Evolutionary conservation across 176 grass and related monocot genomes (phyloP).

Genomic region (Bromus sterilis): DNA sequence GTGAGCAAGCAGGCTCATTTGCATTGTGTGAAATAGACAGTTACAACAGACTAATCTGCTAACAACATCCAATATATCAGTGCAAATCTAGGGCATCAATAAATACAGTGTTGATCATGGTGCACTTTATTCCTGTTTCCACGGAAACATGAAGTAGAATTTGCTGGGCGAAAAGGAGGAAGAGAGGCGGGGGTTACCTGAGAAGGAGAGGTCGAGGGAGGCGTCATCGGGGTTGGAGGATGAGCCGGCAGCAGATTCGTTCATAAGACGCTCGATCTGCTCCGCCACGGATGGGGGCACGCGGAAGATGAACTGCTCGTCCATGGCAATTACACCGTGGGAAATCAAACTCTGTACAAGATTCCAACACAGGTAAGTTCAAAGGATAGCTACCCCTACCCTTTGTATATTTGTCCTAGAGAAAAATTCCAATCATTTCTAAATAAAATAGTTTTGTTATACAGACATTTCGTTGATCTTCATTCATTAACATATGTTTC

Average conservation of each 20-base stretch:
- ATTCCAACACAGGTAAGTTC: not conserved
- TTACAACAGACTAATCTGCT: not conserved
- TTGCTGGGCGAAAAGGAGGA: not conserved
- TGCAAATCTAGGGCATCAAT: not conserved
- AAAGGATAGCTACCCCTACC: not conserved
- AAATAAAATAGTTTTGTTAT: not conserved
- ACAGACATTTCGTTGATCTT: not conserved
- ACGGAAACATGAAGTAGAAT: not conserved
- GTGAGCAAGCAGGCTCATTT: not conserved
- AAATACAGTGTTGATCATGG: too few species aligned
- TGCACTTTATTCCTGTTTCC: too few species aligned
- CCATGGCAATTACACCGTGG: slow-evolving; percentile 32
- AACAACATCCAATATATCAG: not conserved
- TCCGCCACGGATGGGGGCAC: slow-evolving; percentile 71
- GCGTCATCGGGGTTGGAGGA: slow-evolving; percentile 53
- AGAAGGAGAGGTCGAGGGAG: slow-evolving; percentile 79
- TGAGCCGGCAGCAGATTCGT: slow-evolving; percentile 44
- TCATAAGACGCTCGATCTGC: slow-evolving; percentile 72
- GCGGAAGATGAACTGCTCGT: slow-evolving; percentile 90
- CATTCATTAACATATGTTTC: not conserved
- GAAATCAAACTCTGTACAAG: not conserved
- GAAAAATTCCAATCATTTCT: not conserved
- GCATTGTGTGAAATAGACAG: not conserved
- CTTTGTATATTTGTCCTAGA: not conserved
- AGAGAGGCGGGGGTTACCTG: slow-evolving; percentile 27